Evolutionary conservation across 2,329 filamentous ascomycete genomes (phyloP), one percentile per base, ranked within the genome.

Genomic region (Herpomyces periplanetae): DNA sequence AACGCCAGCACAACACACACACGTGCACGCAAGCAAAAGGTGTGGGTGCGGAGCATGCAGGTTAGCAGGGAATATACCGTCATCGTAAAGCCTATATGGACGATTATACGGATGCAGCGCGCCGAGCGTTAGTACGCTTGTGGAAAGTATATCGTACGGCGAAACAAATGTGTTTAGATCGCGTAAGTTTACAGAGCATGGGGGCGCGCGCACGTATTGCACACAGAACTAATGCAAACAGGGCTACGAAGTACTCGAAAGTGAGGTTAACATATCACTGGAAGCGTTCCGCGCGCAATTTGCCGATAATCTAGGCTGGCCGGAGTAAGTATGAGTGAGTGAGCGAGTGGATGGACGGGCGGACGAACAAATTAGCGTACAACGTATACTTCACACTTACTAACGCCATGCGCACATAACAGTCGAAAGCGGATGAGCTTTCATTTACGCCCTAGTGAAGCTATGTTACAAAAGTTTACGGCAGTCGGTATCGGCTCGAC

Each of bases 141-240:
- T 96, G 80, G 75, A 65, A 75, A 39, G 69, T 73, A 31, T 84
- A 68, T 56, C 58, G 59, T 40, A 96, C 80, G 5, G 59, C 71
- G 18, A 69, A 85, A 40, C 68, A 96, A 49, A 85, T 96, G 75
- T 62, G 80, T 30, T 49, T 53, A 25, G 80, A 91, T 39, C 47
- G 75, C 38, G 73, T 87, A 53, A 31, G 63, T 31, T 16, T 13
- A 16, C 19, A 10, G 21, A 12, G 8, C 14, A 11, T 20, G 16
- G 13, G 9, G 8, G 12, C 10, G 5, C 11, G 16, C 7, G 8
- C 10, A 13, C 16, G 17, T 20, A 22, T 13, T 11, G 21, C 26
- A 20, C 23, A 20, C 17, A 22, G 17, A 21, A 25, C 27, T 34
- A 18, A 30, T 29, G 26, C 20, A 19, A 19, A 8, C 37, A 88